Evolutionary conservation across 2,329 filamentous ascomycete species (phyloP).

Genomic region (Diaporthe aspalathi): DNA sequence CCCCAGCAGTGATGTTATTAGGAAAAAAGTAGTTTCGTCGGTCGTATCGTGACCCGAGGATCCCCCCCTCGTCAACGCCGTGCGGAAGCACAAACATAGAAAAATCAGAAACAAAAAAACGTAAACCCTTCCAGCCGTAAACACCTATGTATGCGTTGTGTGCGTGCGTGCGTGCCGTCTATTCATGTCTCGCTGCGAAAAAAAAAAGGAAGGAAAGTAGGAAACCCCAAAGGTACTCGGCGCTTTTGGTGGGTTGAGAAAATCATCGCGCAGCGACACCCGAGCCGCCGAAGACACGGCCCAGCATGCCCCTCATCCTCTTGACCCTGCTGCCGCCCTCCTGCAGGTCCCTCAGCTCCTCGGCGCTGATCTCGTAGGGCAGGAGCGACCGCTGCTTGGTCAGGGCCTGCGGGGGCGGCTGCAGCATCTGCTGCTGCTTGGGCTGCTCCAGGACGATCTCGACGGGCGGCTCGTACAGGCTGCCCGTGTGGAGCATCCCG

Average conservation of each 20-base stretch:
- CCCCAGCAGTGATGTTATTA: slow-evolving; percentile 29
- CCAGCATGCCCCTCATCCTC: slow-evolving; percentile 61
- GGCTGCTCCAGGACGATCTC: slow-evolving; percentile 54
- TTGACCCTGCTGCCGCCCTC: slow-evolving; percentile 60
- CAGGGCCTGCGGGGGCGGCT: slow-evolving; percentile 30
- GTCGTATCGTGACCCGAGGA: slow-evolving; percentile 5
- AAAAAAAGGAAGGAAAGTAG: not conserved
- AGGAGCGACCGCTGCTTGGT: slow-evolving; percentile 51
- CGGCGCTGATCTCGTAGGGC: slow-evolving; percentile 66
- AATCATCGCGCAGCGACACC: slow-evolving; percentile 52
- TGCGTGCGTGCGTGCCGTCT: slow-evolving; percentile 27
- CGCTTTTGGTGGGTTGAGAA: slow-evolving; percentile 20
- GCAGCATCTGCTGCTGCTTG: slow-evolving; percentile 43
- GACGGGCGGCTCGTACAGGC: slow-evolving; percentile 63
- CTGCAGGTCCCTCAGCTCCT: slow-evolving; percentile 63
- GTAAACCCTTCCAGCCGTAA: slow-evolving; percentile 1
- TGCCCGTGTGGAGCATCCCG: slow-evolving; percentile 47
- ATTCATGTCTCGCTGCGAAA: slow-evolving; percentile 16
- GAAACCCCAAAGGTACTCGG: too few species aligned
- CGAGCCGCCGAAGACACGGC: slow-evolving; percentile 62
- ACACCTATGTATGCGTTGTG: slow-evolving; percentile 29
- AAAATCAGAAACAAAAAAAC: not conserved
- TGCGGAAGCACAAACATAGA: not conserved
- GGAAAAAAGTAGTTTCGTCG: slow-evolving; percentile 5
- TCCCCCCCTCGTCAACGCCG: slow-evolving; percentile 20